Conservation (phyloP, 2,329 filamentous ascomycete genomes). For the Hymenoscyphus infarciens region DNA sequence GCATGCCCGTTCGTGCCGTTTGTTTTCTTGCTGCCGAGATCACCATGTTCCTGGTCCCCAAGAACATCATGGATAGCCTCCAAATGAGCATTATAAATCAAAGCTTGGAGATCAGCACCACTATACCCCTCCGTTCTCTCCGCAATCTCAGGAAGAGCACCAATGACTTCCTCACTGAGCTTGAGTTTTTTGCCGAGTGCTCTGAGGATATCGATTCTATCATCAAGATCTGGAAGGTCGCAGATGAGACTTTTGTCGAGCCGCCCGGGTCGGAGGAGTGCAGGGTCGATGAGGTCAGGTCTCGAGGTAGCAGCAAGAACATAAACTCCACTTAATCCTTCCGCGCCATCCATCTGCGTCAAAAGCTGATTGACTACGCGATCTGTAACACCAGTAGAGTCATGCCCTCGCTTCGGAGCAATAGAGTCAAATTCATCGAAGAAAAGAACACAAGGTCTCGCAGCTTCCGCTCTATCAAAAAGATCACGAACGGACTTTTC, state of each 20-base stretch:
- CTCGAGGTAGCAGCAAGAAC: conserved; percentile 91
- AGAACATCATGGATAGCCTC: conserved; percentile 95
- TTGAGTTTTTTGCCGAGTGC: conserved; percentile 81
- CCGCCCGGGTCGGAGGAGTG: conserved; percentile 83
- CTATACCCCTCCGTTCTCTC: conserved; percentile 82
- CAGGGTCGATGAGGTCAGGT: conserved; percentile 93
- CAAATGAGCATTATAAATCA: conserved; percentile 93
- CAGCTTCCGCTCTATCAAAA: conserved; percentile 88
- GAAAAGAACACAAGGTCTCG: conserved; percentile 90
- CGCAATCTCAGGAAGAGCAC: conserved; percentile 66
- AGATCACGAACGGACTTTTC: conserved; percentile 95
- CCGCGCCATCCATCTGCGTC: conserved; percentile 98
- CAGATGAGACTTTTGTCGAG: conserved; percentile 92
- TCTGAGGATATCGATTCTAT: conserved; percentile 82
- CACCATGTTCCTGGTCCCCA: conserved; percentile 51
- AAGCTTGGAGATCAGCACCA: conserved; percentile 88
- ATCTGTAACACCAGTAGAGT: conserved; percentile 97
- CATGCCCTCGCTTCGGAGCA: conserved; percentile 93
- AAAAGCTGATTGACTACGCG: conserved; percentile 96
- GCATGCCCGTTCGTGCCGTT: conserved; percentile 23
- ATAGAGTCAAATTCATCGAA: conserved; percentile 99
- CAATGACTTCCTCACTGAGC: conserved; percentile 60
- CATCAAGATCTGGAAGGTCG: conserved; percentile 75
- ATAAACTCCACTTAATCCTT: conserved; percentile 91
- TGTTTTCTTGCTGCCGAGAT: conserved; percentile 33